Base-by-base conservation (phyloP, 257 asterid genomes). In the Lavandula angustifolia region DNA sequence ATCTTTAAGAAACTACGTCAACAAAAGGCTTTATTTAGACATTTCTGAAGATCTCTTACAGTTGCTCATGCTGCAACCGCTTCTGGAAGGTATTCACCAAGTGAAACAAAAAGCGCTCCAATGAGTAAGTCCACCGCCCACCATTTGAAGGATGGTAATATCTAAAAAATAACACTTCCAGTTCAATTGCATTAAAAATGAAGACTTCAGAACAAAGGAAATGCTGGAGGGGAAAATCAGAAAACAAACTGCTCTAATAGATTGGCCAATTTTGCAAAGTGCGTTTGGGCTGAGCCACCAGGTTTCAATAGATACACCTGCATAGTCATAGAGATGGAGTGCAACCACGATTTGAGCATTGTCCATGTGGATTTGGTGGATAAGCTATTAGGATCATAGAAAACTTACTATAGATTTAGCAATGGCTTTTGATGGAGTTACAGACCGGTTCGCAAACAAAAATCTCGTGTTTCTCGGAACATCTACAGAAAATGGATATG, bases 131-230 rank as follows among this genome's bases (percentile, higher is more conserved):
- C 99, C 99, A 94, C 55, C 95, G 94, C 67, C 99, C 99, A 71
- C 99, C 99, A 83, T 94, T 94, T 31, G 99, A 94, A 71, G 99
- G 99, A 74, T 94, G 99, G 82, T 94, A 94, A 79, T 94, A 94
- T 80, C 99, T 94, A 40, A 11, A 70, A 53, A 76, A 47, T 61
- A 62, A 58, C 17, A 27, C 27, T 63, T 55, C 46, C 34, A 64
- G 66, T 37, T 40, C 57, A 8, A 46, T 58, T 37, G 58, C 41
- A 51, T 54, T 16, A 22, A 64, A 54, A 64, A 69, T 47, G 49
- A 70, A 31, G 51, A 69, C 18, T 43, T 41, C 46, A 44, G 32
- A 51, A 70, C 7, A 29, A 66, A 46, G 22, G 53, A 58, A 37
- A 60, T 47, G 43, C 55, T 6, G 8, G 8, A n/a, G 7, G 40